Evolutionary conservation across 495 filamentous ascomycete genomes (phyloP), one percentile per base, ranked within the genome.

Genomic region (Lasiosphaeria hispida): DNA sequence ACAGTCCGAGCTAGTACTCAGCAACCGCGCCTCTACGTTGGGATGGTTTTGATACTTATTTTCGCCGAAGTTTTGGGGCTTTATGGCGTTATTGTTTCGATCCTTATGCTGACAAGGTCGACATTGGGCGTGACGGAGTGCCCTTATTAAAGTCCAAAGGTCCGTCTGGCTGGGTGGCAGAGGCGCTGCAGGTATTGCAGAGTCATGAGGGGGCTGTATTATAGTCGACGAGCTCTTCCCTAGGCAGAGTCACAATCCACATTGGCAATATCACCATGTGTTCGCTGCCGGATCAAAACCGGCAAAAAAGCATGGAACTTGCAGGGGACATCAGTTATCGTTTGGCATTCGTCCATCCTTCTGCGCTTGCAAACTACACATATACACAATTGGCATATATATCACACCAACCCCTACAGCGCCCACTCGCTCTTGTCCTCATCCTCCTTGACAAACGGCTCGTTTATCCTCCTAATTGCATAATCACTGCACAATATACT

Each of bases 21-120:
- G 66, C 92, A 97, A 73, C 90, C 87, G 11, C 83, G 91, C 45
- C 83, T 96, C 19, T 97, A 92, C 68, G 88, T 95, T 36, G 92
- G 93, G 61, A 95, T 96, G 91, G 91, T 96, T 61, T 73, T 96
- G 63, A 93, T 97, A 60, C 75, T 97, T 63, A 96, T 96, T 79
- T 96, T 96, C 66, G 89, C 87, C 35, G 92, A 97, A 75, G 92
- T 96, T 37, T 74, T 97, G 59, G 91, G 92, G 33, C 79, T 95
- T 47, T 73, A 77, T 55, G 74, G 75, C 0, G 71, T 75, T 2
- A 71, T 77, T 15, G 74, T 76, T 10, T 63, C 66, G 1, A 76
- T 77, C 14, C 52, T 77, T 38, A 75, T 75, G 74, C 53, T 75
- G 53, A 75, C 72, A 7, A 69, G 60, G 62, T 69, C 69, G 15